Base-by-base conservation (phyloP, 2,329 filamentous ascomycete species). In the Orbilia brochopaga region DNA sequence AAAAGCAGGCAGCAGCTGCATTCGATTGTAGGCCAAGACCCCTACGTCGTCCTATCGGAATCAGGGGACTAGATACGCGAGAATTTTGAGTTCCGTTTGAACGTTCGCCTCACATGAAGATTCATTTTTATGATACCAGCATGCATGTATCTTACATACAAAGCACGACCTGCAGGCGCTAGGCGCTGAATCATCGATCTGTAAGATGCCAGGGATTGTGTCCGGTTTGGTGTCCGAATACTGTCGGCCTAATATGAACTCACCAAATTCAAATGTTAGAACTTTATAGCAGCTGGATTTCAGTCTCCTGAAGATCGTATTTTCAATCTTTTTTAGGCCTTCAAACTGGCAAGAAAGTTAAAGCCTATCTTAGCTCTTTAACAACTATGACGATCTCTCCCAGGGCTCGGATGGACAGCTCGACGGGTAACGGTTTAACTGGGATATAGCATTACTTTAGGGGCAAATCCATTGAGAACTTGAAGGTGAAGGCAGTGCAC, bases 61-160 rank as follows among this genome's bases (percentile, higher is more conserved):
- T 46, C 58, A 62, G 35, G 58, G 53, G 37, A 56, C 52, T 17
- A 40, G 51, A 69, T 69, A 61, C 57, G 65, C 65, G 65, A 63
- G 23, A 24, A 40, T 24, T 60, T 56, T 32, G 30, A 37, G 55
- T 24, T 27, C 37, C 23, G 51, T 24, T 11, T 27, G 6, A 23
- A 6, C 6, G 19, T 44, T 51, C 48, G 40, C 40, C 53, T 64
- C 40, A 30, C n/a, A 27, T 17, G 32, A 44, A 35, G 23, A 8
- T 24, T 37, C 2, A 64, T 37, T 55, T 55, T 37, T 13, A 40
- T 55, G 52, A 35, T 55, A 15, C 21, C 50, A 7, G 6, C 5
- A 3, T 32, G 27, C 17, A 30, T 53, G 24, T 13, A 30, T 53
- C 5, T 53, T 42, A 69, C 27, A 3, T 32, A 32, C 27, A 32